Conservation (phyloP, 305 asterid species). For the Fraxinus sp. region DNA sequence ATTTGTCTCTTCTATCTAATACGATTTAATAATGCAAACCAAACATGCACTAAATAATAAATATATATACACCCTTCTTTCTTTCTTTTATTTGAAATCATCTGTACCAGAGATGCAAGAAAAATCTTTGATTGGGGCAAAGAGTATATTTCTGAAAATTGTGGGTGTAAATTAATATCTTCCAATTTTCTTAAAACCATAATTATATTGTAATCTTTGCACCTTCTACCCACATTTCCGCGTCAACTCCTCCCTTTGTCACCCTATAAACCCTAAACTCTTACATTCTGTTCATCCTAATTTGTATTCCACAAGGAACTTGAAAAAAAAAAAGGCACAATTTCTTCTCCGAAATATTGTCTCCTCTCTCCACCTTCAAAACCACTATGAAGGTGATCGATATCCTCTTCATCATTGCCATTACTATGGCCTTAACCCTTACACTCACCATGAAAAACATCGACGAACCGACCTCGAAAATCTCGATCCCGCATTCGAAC, state of each 20-base stretch:
- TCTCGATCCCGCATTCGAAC: not conserved
- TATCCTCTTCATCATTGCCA: constrained; percentile 33
- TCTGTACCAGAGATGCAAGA: not conserved
- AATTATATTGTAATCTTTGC: constrained; percentile 41
- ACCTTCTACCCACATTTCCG: constrained; percentile 31
- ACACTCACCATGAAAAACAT: constrained; percentile 22
- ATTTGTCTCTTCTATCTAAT: not conserved
- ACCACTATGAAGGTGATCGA: constrained; percentile 49
- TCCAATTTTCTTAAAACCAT: not conserved
- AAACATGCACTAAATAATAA: not conserved
- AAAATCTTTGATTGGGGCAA: not conserved
- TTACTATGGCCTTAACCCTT: constrained; percentile 37
- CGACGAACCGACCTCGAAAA: not conserved
- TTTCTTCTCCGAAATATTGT: not conserved
- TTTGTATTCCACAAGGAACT: not conserved
- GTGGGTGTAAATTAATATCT: not conserved
- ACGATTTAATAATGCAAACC: not conserved
- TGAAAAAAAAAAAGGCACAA: not conserved
- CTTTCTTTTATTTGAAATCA: not conserved
- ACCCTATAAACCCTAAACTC: constrained; percentile 26
- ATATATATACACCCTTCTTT: not conserved
- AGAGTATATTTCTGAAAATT: not conserved
- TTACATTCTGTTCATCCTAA: constrained; percentile 6
- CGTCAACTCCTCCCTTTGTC: constrained; percentile 43
- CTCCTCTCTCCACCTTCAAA: constrained; percentile 23